Evolutionary conservation across 345 rosid genomes (phyloP).

Genomic region (Brassica cretica): DNA sequence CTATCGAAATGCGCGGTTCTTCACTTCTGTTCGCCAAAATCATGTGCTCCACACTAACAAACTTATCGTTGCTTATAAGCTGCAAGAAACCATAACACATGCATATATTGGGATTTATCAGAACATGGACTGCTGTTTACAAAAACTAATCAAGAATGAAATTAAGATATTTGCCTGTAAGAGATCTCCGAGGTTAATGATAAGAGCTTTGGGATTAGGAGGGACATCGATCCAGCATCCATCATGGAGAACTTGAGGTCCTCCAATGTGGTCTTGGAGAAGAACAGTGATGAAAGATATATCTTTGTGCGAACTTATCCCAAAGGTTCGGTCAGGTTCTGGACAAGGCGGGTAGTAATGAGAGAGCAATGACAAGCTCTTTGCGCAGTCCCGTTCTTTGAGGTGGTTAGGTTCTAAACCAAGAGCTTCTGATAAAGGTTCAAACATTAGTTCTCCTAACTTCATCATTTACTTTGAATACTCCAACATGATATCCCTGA

Average conservation of each 20-base stretch:
- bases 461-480: slow-evolving; percentile 40
- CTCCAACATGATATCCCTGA: slow-evolving; percentile 44
- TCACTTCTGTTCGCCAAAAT: slow-evolving; percentile 36
- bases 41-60: slow-evolving; percentile 46
- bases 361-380: slow-evolving; percentile 38
- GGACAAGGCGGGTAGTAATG: slow-evolving; percentile 63
- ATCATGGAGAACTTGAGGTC: slow-evolving; percentile 52
- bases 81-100: not conserved
- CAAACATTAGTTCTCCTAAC: slow-evolving; percentile 42
- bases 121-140: not conserved
- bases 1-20: slow-evolving; percentile 46
- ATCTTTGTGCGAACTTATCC: slow-evolving; percentile 45
- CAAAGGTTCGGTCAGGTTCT: slow-evolving; percentile 50
- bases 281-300: slow-evolving; percentile 52
- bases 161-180: slow-evolving; percentile 38
- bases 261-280: slow-evolving; percentile 57
- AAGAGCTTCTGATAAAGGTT: slow-evolving; percentile 56
- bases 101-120: slow-evolving; percentile 19
- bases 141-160: not conserved
- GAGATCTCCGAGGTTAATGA: slow-evolving; percentile 56
- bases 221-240: slow-evolving; percentile 54
- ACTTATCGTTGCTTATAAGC: slow-evolving; percentile 49
- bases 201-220: slow-evolving; percentile 45
- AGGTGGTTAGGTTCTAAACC: slow-evolving; percentile 45
- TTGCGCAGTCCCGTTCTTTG: slow-evolving; percentile 39